Conservation (phyloP, 345 rosid genomes). For the Carallia brachiata region DNA sequence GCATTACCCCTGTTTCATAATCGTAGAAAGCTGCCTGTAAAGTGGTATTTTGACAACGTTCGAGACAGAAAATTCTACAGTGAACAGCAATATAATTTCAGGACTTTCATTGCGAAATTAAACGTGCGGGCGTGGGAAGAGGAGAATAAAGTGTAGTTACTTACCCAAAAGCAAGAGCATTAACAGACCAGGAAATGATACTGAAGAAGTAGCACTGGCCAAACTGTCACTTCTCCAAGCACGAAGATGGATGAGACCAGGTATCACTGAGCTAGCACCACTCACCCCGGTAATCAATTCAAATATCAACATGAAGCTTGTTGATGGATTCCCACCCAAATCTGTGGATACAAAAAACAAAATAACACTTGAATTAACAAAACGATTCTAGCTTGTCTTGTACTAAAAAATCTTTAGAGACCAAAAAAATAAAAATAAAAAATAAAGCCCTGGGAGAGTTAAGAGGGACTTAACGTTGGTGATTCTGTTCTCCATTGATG, state of each 20-base stretch:
- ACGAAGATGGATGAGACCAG: conserved; percentile 29
- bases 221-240: conserved; percentile 25
- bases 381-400: not conserved
- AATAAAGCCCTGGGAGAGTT: not conserved
- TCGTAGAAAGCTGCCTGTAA: no score
- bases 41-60: no score
- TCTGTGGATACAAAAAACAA: not conserved
- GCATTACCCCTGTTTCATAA: no score
- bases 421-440: not conserved
- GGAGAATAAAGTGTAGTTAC: conserved; percentile 5
- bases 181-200: conserved; percentile 23
- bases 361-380: not conserved
- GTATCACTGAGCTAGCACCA: conserved; percentile 23
- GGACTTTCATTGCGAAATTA: not conserved
- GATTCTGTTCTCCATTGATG: conserved; percentile 39
- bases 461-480: conserved; percentile 24
- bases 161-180: conserved; percentile 43
- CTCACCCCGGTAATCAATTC: conserved; percentile 12
- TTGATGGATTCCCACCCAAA: conserved; percentile 26
- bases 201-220: conserved; percentile 27
- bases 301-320: conserved; percentile 24
- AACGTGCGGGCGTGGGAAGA: not conserved
- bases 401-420: not conserved
- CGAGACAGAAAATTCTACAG: not conserved
- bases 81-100: not conserved